Base-by-base conservation (phyloP, 768 basidiomycete genomes). In the Naganishia vishniacii region DNA sequence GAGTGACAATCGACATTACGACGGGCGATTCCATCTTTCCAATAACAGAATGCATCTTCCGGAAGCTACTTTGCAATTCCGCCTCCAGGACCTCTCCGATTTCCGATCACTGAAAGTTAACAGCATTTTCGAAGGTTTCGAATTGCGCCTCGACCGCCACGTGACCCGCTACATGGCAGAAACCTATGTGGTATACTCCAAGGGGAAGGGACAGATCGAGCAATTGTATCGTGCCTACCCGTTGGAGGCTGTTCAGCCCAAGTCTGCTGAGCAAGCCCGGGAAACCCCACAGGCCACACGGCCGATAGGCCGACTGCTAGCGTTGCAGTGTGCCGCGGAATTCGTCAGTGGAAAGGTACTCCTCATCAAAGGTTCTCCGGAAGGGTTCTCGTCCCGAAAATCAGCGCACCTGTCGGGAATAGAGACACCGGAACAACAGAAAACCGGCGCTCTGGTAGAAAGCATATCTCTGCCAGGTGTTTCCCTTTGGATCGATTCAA, bases 311-410 rank as follows among this genome's bases (percentile, higher is more conserved):
- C 41, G 49, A 31, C 48, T 51, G 2, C 85, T 86, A 13, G 84
- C 83, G 64, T 71, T 89, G 20, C 82, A 85, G 58, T 80, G 82
- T 2, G 83, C 86, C 0, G 80, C 93, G 64, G 84, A 82, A 4
- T 97, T 97, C 76, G 81, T 83, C 63, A 94, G 89, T 67, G 94
- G 94, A 31, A 84, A 86, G 73, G 87, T 97, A 20, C 83, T 85
- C 56, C 80, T 91, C 85, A 88, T 70, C 85, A 83, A 74, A 79
- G 81, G 44, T 9, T 8, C 42, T 6, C 13, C 34, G 31, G 37
- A 32, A 45, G 40, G 47, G 29, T 66, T 41, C 41, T 16, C 32
- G 18, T 66, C 18, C 34, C 61, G 40, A 41, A 58, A 9, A 46
- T 29, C 56, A 59, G 69, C 29, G 32, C 29, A 44, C 53, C 48